phyloP scores from a whole-genome alignment of 2,329 filamentous ascomycete genomes.

The Hymenoscyphus occultus region DNA sequence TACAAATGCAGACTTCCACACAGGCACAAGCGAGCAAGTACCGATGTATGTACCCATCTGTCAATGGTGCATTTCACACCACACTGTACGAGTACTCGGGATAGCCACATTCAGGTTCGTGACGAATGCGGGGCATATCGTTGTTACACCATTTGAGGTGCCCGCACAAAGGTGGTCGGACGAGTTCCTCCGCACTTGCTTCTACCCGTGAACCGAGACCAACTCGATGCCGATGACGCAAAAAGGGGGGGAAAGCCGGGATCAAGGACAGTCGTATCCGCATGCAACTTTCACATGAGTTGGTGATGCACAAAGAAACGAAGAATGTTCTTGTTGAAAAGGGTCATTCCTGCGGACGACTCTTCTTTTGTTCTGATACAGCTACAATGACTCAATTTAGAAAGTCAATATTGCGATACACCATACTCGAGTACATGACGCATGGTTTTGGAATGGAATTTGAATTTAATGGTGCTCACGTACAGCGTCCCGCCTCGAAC shows the following conservation, averaged over 20 bases:
- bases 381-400: too few relatives aligned
- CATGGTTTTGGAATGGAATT: too few relatives aligned
- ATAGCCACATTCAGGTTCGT: background rate
- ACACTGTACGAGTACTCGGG: background rate
- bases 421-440: too few relatives aligned
- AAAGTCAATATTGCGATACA: too few relatives aligned
- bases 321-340: background rate
- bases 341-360: too few relatives aligned
- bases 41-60: background rate
- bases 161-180: background rate
- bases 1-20: background rate
- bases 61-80: too few relatives aligned
- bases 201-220: constrained; percentile 1
- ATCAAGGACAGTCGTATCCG: background rate
- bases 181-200: background rate
- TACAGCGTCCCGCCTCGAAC: too few relatives aligned
- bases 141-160: background rate
- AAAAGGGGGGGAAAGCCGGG: background rate
- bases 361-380: too few relatives aligned
- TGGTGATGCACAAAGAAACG: background rate
- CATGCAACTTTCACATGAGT: background rate
- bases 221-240: background rate
- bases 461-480: too few relatives aligned
- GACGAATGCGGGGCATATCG: background rate
- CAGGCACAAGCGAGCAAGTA: background rate